A percentile compares a stretch with the other conserved stretches of the same genome.
Conservation (phyloP, 2,329 filamentous ascomycete genomes). For the Fusarium sp. region DNA sequence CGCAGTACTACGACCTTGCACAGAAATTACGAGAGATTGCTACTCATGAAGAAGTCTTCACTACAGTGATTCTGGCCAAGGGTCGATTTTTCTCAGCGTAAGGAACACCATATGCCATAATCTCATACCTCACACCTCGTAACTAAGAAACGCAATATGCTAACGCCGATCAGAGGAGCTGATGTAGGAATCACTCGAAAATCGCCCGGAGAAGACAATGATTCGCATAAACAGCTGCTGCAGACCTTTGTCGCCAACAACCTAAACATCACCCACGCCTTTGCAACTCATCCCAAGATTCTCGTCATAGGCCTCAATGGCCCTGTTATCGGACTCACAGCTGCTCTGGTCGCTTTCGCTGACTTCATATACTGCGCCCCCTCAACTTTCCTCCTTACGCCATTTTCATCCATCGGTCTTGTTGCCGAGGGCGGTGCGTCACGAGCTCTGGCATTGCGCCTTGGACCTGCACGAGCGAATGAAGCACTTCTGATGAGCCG, state of each 20-base stretch:
- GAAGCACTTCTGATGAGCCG: constrained; percentile 94
- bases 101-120: constrained; percentile 46
- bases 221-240: constrained; percentile 68
- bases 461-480: constrained; percentile 86
- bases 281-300: constrained; percentile 94
- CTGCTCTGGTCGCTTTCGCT: constrained; percentile 82
- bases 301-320: constrained; percentile 93
- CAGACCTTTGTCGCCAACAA: constrained; percentile 84
- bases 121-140: background rate
- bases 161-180: constrained; percentile 71
- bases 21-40: constrained; percentile 82
- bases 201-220: constrained; percentile 53
- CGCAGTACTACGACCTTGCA: constrained; percentile 82
- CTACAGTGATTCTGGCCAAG: constrained; percentile 86
- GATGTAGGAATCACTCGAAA: constrained; percentile 73
- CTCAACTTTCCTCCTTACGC: constrained; percentile 86
- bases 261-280: constrained; percentile 88
- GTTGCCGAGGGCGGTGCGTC: constrained; percentile 90
- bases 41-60: constrained; percentile 79
- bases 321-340: constrained; percentile 87
- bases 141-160: background rate
- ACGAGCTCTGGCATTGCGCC: constrained; percentile 79
- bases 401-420: constrained; percentile 89
- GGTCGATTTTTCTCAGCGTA: constrained; percentile 93
- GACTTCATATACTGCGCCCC: constrained; percentile 94